A percentile compares a stretch with the other conserved stretches of the same genome.
Evolutionary conservation across 352 stramenopile species (phyloP).

Genomic region (Phytophthora syringae): DNA sequence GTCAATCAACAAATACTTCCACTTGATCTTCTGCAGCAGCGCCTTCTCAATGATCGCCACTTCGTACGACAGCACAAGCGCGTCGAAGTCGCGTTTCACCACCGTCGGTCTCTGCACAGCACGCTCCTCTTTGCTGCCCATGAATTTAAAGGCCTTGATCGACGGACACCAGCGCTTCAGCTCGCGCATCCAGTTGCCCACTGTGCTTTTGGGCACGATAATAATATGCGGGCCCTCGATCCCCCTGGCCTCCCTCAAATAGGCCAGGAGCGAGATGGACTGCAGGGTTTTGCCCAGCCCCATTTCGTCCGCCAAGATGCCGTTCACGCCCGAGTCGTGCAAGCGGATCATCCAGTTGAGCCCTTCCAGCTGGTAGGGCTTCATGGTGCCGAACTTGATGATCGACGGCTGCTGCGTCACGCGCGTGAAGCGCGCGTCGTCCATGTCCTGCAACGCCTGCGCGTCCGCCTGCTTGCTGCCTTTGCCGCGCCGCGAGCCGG

Average conservation of each 20-base stretch:
- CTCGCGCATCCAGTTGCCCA: slow-evolving; percentile 99
- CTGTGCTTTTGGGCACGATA: slow-evolving; percentile 97
- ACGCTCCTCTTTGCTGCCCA: slow-evolving; percentile 95
- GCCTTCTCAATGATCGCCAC: slow-evolving; percentile 96
- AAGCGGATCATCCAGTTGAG: slow-evolving; percentile 95
- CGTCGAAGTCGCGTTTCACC: slow-evolving; percentile 89
- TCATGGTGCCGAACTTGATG: slow-evolving; percentile 91
- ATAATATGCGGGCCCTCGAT: slow-evolving; percentile 98
- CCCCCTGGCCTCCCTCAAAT: slow-evolving; percentile 93
- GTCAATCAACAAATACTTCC: slow-evolving; percentile 98
- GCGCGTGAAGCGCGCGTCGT: slow-evolving; percentile 81
- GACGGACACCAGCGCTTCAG: slow-evolving; percentile 96
- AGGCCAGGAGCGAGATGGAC: slow-evolving; percentile 97
- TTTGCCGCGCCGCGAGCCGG: slow-evolving; percentile 66
- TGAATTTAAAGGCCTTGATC: slow-evolving; percentile 96
- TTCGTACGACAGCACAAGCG: slow-evolving; percentile 93
- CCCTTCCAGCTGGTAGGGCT: slow-evolving; percentile 88
- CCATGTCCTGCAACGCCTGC: slow-evolving; percentile 76
- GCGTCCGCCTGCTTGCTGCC: slow-evolving; percentile 74
- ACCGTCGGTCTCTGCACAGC: slow-evolving; percentile 92
- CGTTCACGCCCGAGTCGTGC: slow-evolving; percentile 90
- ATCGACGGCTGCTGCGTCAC: slow-evolving; percentile 82
- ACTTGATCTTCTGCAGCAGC: slow-evolving; percentile 93
- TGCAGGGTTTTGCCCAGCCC: slow-evolving; percentile 97
- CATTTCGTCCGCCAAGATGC: slow-evolving; percentile 89